Evolutionary conservation across 768 basidiomycete species (phyloP).

Genomic region (Kwoniella heveanensis): DNA sequence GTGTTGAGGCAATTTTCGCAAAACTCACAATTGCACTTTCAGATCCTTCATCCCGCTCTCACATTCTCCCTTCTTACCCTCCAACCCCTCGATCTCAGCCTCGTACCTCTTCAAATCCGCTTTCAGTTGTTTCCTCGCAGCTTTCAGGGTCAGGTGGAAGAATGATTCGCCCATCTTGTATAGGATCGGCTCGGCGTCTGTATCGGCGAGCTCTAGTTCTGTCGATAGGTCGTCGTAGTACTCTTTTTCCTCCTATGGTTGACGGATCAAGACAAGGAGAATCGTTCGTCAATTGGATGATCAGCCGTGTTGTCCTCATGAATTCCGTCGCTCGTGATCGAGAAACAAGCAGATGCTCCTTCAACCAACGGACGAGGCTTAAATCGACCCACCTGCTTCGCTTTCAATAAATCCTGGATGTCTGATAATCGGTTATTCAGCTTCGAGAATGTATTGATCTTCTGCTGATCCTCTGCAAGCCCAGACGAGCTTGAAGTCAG

Average conservation of each 20-base stretch:
- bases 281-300: no score
- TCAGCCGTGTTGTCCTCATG: no score
- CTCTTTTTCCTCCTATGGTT: constrained; percentile 87
- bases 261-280: no score
- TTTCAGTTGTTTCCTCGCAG: constrained; percentile 60
- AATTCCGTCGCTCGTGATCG: no score
- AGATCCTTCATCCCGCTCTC: constrained; percentile 55
- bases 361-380: no score
- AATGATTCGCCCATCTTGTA: constrained; percentile 91
- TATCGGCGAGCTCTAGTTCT: constrained; percentile 86
- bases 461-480: constrained; percentile 76
- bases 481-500: neutral
- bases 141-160: constrained; percentile 70
- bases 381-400: constrained; percentile 67
- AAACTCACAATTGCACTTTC: constrained; percentile 54
- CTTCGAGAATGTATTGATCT: constrained; percentile 89
- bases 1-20: no score
- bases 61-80: constrained; percentile 49
- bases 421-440: constrained; percentile 75
- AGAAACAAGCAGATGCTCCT: no score
- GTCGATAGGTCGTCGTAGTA: constrained; percentile 83
- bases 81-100: constrained; percentile 40
- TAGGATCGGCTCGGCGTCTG: constrained; percentile 67
- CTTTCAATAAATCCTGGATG: constrained; percentile 71
- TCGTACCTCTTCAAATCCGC: constrained; percentile 46